Evolutionary conservation across 495 filamentous ascomycete genomes (phyloP), one percentile per base, ranked within the genome.

Genomic region (Copromyces sp.): DNA sequence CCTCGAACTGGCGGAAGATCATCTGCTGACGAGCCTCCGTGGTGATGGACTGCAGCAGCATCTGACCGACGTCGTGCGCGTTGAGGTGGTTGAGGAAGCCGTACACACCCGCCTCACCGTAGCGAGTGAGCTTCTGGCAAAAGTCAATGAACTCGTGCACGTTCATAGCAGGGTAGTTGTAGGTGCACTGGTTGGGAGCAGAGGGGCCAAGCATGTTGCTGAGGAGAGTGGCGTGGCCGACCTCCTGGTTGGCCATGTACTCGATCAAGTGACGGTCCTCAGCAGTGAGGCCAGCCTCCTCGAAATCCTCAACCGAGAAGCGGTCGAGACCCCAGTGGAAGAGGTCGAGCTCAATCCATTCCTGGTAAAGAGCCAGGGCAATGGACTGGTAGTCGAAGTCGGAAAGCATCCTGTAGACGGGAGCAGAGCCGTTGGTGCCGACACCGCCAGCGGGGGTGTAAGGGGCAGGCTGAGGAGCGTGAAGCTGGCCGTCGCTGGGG

Each of bases 1-100:
- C 94, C 39, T 89, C 86, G 81, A 96, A 92, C 75, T 97, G 93
- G 32, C 93, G 91, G 86, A 95, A 97, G 72, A 92, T 91, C 84
- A 94, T 86, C 82, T 97, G 92, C 82, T 97, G 94, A 3, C 94
- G 90, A 16, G 92, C 91, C 76, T 97, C 94, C n/a, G 89, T 91
- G 32, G 92, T 87, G 81, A 97, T 92, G 35, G 89, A 89, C 79
- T 93, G 90, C 12, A 91, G 82, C 1, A 97, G 86, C 24, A 97
- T 81, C 75, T 90, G 89, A 0, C 86, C 92, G 17, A 90, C 90
- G 70, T 93, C 90, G 17, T 92, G 89, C 1, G 90, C 90, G 78
- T 96, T 89, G 17, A 97, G 85, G 78, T 97, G 93, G 69, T 89
- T 86, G 71, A 96, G 83, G 81, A 95, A 97, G 2, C 93, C 93